Evolutionary conservation across 2,329 filamentous ascomycete species (phyloP), one percentile per base, ranked within the genome.

Genomic region (Diaporthe capsici): DNA sequence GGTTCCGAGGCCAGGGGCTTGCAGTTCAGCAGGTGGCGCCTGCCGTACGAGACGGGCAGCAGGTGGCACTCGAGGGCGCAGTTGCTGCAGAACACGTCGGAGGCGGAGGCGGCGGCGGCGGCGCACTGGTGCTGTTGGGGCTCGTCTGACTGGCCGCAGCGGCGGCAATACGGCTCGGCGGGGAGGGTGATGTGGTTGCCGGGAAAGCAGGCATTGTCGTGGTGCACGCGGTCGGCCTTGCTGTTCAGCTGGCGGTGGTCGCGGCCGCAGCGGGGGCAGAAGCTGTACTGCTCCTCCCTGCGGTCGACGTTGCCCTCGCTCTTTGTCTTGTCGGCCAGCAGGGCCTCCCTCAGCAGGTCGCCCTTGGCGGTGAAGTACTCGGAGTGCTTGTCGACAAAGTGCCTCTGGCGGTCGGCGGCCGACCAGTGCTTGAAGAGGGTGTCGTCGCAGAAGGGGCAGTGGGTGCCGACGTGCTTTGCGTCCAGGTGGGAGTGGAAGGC

Each of bases 391-490:
- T 72, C 53, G 10, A 79, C 75, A 25, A 84, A 78, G 72, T 87
- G 85, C 13, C 70, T 60, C 7, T 74, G 67, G 28, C 77, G 79
- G 74, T 82, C 79, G 20, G 79, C 72, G 0, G 67, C 44, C 13
- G 77, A 70, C 83, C 82, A 85, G 75, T 82, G 79, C 57, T 77
- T 63, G 61, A 79, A 84, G 22, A 85, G 71, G 2, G 73, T 76
- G 8, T 82, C 79, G 15, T 82, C 77, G 67, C 85, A 87, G 78
- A 84, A 85, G 28, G 80, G 80, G 72, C 85, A 87, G 57, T 81
- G 81, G 10, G 79, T 76, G 1, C 77, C 76, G n/a, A 77, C 57
- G 67, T 89, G 87, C 0, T 75, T 78, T n/a, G 81, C 76, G 37
- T 77, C 65, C 5, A 87, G 51, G 71, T 89, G 87, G 8, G 74